A percentile compares a stretch with the other conserved stretches of the same genome.
These are phyloP conservation scores for Wickerhamiella azyma DNA, from an alignment of 805 yeast genomes.

Conservation along the genomic window DNA sequence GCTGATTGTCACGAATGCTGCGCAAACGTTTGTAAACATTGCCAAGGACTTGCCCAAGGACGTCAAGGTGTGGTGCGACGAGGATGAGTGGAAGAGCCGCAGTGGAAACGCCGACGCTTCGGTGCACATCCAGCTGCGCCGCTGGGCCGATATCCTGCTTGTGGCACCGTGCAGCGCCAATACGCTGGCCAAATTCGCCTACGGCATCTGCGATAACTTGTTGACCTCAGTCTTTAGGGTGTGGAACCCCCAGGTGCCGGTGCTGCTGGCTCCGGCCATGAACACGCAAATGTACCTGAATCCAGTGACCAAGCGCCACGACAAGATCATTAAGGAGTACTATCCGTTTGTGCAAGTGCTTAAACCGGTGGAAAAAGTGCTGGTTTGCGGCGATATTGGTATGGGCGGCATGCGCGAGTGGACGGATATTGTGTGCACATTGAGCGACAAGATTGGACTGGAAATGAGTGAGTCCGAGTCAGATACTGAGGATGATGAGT, in stretches of 20 bases:
- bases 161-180: slow-evolving; percentile 94
- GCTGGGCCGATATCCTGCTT: slow-evolving; percentile 91
- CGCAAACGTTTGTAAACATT: slow-evolving; percentile 25
- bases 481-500: slow-evolving; percentile 13
- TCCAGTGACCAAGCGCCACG: slow-evolving; percentile 72
- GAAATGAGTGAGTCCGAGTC: slow-evolving; percentile 21
- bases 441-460: slow-evolving; percentile 33
- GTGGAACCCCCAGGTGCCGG: slow-evolving; percentile 91
- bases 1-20: slow-evolving; percentile 51
- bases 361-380: slow-evolving; percentile 89
- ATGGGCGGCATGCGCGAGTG: slow-evolving; percentile 99
- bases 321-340: slow-evolving; percentile 57
- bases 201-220: slow-evolving; percentile 85
- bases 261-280: slow-evolving; percentile 91
- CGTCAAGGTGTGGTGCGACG: slow-evolving; percentile 81
- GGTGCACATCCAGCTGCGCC: slow-evolving; percentile 76
- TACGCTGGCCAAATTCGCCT: slow-evolving; percentile 73
- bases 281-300: slow-evolving; percentile 85
- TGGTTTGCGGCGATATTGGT: slow-evolving; percentile 92
- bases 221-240: slow-evolving; percentile 82
- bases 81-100: slow-evolving; percentile 87
- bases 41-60: slow-evolving; percentile 30
- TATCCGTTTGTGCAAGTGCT: slow-evolving; percentile 89
- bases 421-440: slow-evolving; percentile 81
- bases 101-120: slow-evolving; percentile 62